Conservation (phyloP, 2,329 filamentous ascomycete genomes). For the Fonsecaea monophora region DNA sequence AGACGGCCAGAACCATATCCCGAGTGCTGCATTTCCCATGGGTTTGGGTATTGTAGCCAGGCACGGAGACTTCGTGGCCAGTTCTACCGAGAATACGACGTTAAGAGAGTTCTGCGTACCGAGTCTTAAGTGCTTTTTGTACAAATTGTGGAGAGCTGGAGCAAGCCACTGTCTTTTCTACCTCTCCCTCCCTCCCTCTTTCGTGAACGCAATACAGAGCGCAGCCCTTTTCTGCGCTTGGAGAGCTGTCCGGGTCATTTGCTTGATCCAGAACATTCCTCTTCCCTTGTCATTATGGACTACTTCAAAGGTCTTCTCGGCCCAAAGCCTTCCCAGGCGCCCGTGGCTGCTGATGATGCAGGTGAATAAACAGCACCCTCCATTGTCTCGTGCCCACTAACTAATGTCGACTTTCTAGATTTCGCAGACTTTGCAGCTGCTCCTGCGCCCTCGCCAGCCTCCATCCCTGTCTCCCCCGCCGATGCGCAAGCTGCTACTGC, state of each 20-base stretch:
- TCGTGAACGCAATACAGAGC: background rate
- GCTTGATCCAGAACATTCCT: conserved; percentile 28
- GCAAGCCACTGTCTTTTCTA: background rate
- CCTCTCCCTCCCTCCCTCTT: conserved; percentile 4
- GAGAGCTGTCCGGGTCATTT: conserved; percentile 33
- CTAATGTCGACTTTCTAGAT: conserved; percentile 61
- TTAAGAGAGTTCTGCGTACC: background rate
- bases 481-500: conserved; percentile 56
- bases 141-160: conserved; percentile 19
- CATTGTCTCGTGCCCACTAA: background rate
- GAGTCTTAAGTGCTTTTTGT: background rate
- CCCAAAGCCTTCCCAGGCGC: conserved; percentile 38
- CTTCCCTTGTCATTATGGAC: conserved; percentile 35
- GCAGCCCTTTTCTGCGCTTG: background rate
- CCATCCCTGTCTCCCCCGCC: conserved; percentile 56
- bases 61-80: conserved; percentile 1
- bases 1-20: background rate
- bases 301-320: conserved; percentile 41
- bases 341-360: conserved; percentile 39
- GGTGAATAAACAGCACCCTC: conserved; percentile 33
- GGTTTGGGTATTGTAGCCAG: background rate
- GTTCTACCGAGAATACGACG: background rate
- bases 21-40: background rate
- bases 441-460: conserved; percentile 44
- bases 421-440: conserved; percentile 88